Evolutionary conservation across 768 basidiomycete genomes (phyloP).

Genomic region (Epithele typhae): DNA sequence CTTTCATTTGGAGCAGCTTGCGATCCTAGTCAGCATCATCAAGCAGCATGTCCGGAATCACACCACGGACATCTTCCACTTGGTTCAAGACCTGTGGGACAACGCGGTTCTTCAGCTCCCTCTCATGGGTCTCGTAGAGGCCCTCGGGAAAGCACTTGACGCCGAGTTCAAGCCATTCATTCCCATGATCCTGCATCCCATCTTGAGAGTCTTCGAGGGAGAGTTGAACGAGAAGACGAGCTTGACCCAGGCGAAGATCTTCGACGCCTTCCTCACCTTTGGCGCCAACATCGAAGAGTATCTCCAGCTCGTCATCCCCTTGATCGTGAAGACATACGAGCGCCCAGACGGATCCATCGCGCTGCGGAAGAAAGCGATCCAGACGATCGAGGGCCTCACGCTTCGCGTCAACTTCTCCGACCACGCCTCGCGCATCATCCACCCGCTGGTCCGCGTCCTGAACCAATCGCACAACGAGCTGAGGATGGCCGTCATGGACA

Average conservation of each 20-base stretch:
- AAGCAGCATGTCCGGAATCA: slow-evolving; percentile 96
- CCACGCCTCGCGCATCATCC: slow-evolving; percentile 95
- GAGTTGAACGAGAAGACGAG: slow-evolving; percentile 77
- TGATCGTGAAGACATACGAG: slow-evolving; percentile 90
- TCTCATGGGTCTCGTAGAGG: slow-evolving; percentile 88
- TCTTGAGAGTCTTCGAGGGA: slow-evolving; percentile 90
- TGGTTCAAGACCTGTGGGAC: slow-evolving; percentile 92
- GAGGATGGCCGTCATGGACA: slow-evolving; percentile 84
- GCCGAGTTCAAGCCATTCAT: slow-evolving; percentile 97
- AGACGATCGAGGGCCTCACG: slow-evolving; percentile 87
- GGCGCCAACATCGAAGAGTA: slow-evolving; percentile 98
- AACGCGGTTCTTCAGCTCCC: slow-evolving; percentile 79
- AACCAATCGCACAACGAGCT: slow-evolving; percentile 73
- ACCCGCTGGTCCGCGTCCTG: slow-evolving; percentile 87
- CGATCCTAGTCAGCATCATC: slow-evolving; percentile 92
- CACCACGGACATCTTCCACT: slow-evolving; percentile 75
- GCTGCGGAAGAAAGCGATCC: slow-evolving; percentile 84
- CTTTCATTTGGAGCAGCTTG: slow-evolving; percentile 92
- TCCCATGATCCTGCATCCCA: slow-evolving; percentile 81
- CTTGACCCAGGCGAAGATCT: slow-evolving; percentile 81
- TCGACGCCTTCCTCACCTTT: slow-evolving; percentile 93
- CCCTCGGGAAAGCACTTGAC: slow-evolving; percentile 88
- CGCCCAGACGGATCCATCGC: slow-evolving; percentile 65
- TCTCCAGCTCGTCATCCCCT: slow-evolving; percentile 92
- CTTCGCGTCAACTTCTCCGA: slow-evolving; percentile 95